Percentiles rank a stretch among this genome's conserved stretches.
Conservation (phyloP, 331 rosid species). For the Quercus phellos region DNA sequence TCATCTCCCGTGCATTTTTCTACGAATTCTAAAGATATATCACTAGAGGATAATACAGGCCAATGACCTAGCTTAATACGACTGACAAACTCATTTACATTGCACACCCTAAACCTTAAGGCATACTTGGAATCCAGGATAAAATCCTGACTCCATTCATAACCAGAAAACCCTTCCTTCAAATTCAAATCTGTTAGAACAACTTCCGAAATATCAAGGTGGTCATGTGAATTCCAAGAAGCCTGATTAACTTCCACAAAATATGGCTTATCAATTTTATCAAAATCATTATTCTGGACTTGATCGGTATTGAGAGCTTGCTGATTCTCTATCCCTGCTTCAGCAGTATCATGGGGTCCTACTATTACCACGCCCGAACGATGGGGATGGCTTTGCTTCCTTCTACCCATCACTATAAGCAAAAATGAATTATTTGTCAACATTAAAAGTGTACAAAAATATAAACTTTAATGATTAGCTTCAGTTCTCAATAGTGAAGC, state of each 20-base stretch:
- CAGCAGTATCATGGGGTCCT: constrained; percentile 31
- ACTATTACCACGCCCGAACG: constrained; percentile 52
- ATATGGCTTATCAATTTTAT: constrained; percentile 39
- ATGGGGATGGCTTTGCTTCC: constrained; percentile 64
- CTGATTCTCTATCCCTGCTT: constrained; percentile 36
- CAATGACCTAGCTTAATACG: constrained; percentile 81
- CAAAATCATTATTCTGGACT: constrained; percentile 31
- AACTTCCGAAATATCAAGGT: constrained; percentile 79
- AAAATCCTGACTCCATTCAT: constrained; percentile 38
- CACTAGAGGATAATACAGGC: constrained; percentile 67
- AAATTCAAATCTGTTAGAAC: constrained; percentile 50
- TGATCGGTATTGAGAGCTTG: constrained; percentile 28
- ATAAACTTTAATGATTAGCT: not conserved
- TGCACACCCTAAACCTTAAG: constrained; percentile 61
- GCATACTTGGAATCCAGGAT: constrained; percentile 37
- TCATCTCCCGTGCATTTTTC: constrained; percentile 27
- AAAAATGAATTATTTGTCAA: not conserved
- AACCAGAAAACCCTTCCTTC: constrained; percentile 50
- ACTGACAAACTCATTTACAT: constrained; percentile 39
- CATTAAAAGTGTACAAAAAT: not conserved
- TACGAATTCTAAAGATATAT: constrained; percentile 62
- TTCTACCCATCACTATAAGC: constrained; percentile 68
- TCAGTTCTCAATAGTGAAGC: not conserved
- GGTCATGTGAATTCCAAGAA: constrained; percentile 53
- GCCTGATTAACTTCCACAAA: constrained; percentile 70